Conservation (phyloP, 2,329 filamentous ascomycete species). For the Cladosporium oxysporum region DNA sequence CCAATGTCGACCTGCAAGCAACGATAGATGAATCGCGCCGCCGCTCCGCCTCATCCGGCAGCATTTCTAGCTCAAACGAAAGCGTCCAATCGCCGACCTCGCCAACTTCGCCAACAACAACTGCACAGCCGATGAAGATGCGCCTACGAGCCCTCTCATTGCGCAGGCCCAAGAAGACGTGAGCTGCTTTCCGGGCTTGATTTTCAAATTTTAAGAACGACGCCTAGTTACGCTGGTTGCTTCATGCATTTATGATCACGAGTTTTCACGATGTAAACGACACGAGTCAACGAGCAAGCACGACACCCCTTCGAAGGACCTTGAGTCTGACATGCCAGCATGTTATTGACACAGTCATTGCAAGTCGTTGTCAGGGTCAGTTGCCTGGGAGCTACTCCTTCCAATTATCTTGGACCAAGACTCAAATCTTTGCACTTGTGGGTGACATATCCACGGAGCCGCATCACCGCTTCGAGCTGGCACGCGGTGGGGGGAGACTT, state of each 20-base stretch:
- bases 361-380: not conserved
- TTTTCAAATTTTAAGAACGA: not conserved
- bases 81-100: conserved; percentile 22
- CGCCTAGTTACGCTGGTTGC: not conserved
- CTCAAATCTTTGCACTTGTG: not conserved
- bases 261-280: not conserved
- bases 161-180: conserved; percentile 16
- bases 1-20: conserved; percentile 40
- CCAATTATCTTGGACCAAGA: not conserved
- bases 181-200: not conserved
- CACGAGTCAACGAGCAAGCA: not conserved
- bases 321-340: not conserved
- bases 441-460: not conserved
- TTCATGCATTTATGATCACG: not conserved
- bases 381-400: not conserved
- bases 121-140: conserved; percentile 18
- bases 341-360: not conserved
- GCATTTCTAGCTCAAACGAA: conserved; percentile 25
- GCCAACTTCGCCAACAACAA: conserved; percentile 11
- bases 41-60: conserved; percentile 34
- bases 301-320: not conserved
- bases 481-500: not conserved
- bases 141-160: conserved; percentile 21
- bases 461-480: not conserved
- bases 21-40: conserved; percentile 36